Conservation (phyloP, 2,329 filamentous ascomycete species). For the Bipolaris cookei region DNA sequence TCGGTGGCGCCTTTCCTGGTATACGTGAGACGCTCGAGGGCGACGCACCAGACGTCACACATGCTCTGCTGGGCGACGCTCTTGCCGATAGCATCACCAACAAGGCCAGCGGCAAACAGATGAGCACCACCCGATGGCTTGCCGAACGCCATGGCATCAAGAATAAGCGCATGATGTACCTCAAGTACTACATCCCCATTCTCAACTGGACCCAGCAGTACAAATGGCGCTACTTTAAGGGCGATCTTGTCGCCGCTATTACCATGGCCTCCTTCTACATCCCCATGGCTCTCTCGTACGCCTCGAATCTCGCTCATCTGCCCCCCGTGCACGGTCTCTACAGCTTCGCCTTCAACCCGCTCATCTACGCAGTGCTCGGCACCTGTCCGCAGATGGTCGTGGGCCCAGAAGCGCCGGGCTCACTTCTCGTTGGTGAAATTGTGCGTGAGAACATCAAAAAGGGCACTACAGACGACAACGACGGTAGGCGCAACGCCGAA, state of each 20-base stretch:
- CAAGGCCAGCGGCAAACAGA: conserved; percentile 61
- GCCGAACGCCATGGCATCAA: conserved; percentile 76
- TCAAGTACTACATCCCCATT: conserved; percentile 91
- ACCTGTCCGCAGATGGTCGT: conserved; percentile 93
- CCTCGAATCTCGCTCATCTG: conserved; percentile 89
- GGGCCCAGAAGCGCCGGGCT: conserved; percentile 92
- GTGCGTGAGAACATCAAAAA: conserved; percentile 77
- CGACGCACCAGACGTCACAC: conserved; percentile 42
- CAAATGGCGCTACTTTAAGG: conserved; percentile 77
- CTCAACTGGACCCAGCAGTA: conserved; percentile 92
- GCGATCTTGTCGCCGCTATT: conserved; percentile 84
- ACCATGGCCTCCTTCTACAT: conserved; percentile 99
- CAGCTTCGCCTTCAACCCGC: conserved; percentile 88
- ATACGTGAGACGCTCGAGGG: conserved; percentile 38
- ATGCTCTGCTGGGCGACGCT: conserved; percentile 51
- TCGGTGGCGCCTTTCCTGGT: conserved; percentile 47
- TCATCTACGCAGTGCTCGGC: conserved; percentile 89
- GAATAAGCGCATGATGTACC: conserved; percentile 75
- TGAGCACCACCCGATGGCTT: conserved; percentile 74
- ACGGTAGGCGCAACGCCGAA: conserved; percentile 75
- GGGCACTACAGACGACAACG: conserved; percentile 68
- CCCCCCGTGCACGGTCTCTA: conserved; percentile 94
- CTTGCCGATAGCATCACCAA: conserved; percentile 54
- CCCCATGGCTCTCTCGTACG: conserved; percentile 93
- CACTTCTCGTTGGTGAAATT: conserved; percentile 85